Base-by-base conservation (phyloP, 2,329 filamentous ascomycete species). In the Stagonosporopsis rhizophila region DNA sequence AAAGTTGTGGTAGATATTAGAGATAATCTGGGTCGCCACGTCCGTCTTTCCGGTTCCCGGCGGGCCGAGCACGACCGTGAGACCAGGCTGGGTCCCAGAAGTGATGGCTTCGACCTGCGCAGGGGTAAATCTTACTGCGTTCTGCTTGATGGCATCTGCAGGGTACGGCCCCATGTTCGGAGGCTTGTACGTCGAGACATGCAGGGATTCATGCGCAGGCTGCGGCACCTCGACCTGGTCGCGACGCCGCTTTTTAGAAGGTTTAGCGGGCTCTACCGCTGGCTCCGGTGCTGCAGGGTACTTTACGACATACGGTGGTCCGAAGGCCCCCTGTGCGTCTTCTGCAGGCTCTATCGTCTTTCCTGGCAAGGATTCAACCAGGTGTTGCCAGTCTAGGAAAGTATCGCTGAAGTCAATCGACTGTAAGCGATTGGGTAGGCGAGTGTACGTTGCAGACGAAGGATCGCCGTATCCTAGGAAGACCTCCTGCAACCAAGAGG, bases 41-140 rank as follows among this genome's bases (percentile, higher is more conserved):
- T 99, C 95, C n/a, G 95, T 99, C 81, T 99, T 99, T 60, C 96
- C 95, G 6, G 95, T 99, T 51, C 95, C 95, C 7, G 95, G 95
- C 50, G 95, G 95, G 1, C 95, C 95, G 60, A 99, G 91, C 65
- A 99, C 89, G 44, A 99, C 86, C 1, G 94, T 97, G 47, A 99
- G 82, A 19, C 96, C 95, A 32, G 95, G 94, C 69, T 99, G 96
- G 6, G 91, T 93, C 19, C 95, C 95, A 37, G 94, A 97, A 58
- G 90, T 87, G 68, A 99, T 95, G 23, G 95, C 95, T 74, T 98
- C 91, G 25, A 96, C 85, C 76, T 98, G 95, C 34, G 90, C 87
- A 30, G 94, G 87, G 4, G 95, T 99, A 72, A 98, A 99, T 27
- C 92, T 90, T 46, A 98, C 85, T 38, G 81, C 78, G 71, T 98